Evolutionary conservation across 169 alveolate species (phyloP).

Genomic region (Miamiensis avidus): DNA sequence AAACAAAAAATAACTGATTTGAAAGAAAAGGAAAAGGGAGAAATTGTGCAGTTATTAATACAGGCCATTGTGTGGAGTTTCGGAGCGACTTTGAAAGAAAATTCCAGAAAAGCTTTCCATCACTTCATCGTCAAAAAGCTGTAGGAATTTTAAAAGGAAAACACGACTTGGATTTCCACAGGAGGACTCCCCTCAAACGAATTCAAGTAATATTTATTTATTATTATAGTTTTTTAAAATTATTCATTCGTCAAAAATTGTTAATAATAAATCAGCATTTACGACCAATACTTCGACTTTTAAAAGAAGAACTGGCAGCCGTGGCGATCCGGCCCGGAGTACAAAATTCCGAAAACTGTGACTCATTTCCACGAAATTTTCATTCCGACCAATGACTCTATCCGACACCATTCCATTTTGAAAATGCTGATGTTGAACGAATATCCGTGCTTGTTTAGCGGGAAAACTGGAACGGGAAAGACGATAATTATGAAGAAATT

Average conservation of each 20-base stretch:
- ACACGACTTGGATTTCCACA: conserved; percentile 58
- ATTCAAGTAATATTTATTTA: too few relatives aligned
- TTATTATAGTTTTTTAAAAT: too few relatives aligned
- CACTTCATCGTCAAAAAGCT: conserved; percentile 44
- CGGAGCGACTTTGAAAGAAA: conserved; percentile 58
- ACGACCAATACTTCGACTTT: conserved; percentile 60
- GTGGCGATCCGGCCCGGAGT: conserved; percentile 55
- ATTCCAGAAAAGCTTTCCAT: conserved; percentile 53
- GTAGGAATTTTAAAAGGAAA: conserved; percentile 21
- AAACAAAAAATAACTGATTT: not conserved
- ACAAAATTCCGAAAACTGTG: conserved; percentile 53
- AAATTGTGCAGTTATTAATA: conserved; percentile 47
- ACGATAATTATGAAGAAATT: conserved; percentile 57
- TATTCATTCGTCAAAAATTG: too few relatives aligned
- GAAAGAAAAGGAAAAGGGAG: conserved; percentile 39
- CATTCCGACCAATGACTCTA: conserved; percentile 82
- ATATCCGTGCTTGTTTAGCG: conserved; percentile 44
- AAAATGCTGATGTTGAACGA: conserved; percentile 51
- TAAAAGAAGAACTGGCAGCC: conserved; percentile 63
- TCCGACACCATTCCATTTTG: conserved; percentile 58
- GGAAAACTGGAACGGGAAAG: conserved; percentile 62
- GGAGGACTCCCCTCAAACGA: conserved; percentile 87
- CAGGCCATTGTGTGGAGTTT: conserved; percentile 61
- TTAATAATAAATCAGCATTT: too few relatives aligned
- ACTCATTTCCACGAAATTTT: conserved; percentile 72